Conservation (phyloP, 192 early-diverging fungal species). For the Mortierella hygrophila region DNA sequence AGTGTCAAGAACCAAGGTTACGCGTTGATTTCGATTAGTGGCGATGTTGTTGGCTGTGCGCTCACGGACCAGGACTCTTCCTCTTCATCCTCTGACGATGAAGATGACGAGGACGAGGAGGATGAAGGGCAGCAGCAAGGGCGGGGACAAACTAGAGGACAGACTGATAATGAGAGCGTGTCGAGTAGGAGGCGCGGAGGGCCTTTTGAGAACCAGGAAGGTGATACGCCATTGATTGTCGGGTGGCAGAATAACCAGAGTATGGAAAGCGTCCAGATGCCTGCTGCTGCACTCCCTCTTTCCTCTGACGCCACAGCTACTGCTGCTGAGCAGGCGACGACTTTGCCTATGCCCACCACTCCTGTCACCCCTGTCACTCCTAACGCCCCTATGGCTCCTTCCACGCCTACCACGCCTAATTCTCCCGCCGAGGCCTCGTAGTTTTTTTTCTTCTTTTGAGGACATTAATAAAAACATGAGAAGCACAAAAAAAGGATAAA, state of each 20-base stretch:
- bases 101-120: not conserved
- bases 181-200: not conserved
- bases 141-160: not conserved
- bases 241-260: slow-evolving; percentile 28
- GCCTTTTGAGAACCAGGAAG: not conserved
- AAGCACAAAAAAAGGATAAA: not conserved
- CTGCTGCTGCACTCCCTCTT: slow-evolving; percentile 14
- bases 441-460: slow-evolving; percentile 6
- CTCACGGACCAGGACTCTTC: slow-evolving; percentile 11
- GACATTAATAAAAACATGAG: not conserved
- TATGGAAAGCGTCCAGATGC: slow-evolving; percentile 27
- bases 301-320: too few species aligned
- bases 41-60: slow-evolving; percentile 71
- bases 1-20: slow-evolving; percentile 82
- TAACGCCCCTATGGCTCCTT: not conserved
- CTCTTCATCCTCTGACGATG: slow-evolving; percentile 14
- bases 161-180: slow-evolving; percentile 4
- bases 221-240: not conserved
- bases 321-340: too few species aligned
- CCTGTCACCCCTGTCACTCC: not conserved
- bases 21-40: slow-evolving; percentile 71
- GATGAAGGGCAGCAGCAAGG: not conserved
- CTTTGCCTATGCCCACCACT: not conserved
- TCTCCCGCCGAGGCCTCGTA: not conserved
- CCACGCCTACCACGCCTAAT: not conserved